Conservation (phyloP, 257 asterid genomes). For the Lantana camara region DNA sequence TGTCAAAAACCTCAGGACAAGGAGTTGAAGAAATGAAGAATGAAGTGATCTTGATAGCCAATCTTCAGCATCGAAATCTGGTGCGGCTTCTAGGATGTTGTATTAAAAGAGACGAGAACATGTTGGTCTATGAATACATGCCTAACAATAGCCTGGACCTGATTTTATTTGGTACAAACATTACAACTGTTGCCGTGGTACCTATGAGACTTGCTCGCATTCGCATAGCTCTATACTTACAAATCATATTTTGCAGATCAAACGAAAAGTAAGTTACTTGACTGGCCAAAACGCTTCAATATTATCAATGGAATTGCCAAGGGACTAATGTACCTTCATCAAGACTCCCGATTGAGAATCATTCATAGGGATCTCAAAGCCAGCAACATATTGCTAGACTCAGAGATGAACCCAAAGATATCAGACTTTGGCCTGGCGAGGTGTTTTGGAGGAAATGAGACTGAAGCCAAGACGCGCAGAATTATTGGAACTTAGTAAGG, state of each 20-base stretch:
- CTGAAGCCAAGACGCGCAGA: slow-evolving; percentile 33
- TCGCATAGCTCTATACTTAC: no score
- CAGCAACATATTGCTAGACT: slow-evolving; percentile 45
- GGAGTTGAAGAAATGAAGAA: not conserved
- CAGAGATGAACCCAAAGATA: slow-evolving; percentile 47
- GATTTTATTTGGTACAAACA: not conserved
- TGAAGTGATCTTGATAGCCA: not conserved
- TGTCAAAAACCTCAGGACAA: not conserved
- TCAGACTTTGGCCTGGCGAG: slow-evolving; percentile 57
- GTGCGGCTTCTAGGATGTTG: not conserved
- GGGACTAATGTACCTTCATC: slow-evolving; percentile 55
- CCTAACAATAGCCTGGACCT: not conserved
- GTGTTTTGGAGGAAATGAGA: slow-evolving; percentile 37
- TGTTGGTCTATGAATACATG: not conserved
- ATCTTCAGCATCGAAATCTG: slow-evolving; percentile 4
- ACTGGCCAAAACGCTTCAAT: slow-evolving; percentile 36
- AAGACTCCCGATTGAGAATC: slow-evolving; percentile 48
- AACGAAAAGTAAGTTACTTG: slow-evolving; percentile 18
- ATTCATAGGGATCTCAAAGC: slow-evolving; percentile 57
- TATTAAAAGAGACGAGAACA: not conserved
- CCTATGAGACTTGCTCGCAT: no score
- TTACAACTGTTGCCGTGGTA: no score
- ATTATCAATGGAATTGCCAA: slow-evolving; percentile 44
- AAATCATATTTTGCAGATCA: slow-evolving; percentile 17
- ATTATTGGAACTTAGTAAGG: slow-evolving; percentile 45